Evolutionary conservation across 1,284 basidiomycete species (phyloP).

Genomic region (Rhizopogon hawkerae): DNA sequence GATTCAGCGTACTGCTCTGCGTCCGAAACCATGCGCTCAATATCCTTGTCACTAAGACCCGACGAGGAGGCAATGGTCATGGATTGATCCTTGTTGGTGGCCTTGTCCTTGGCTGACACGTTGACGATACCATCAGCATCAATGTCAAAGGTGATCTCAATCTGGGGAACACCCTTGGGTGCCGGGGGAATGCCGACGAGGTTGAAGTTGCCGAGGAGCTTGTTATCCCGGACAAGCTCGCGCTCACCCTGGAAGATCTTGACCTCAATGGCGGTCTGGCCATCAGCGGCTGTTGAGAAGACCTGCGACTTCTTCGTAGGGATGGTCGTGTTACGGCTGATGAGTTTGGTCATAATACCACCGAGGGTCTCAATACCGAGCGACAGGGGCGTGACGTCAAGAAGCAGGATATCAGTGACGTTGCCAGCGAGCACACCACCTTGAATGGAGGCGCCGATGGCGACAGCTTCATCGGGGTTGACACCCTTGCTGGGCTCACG

Average conservation of each 20-base stretch:
- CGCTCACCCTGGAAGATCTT: conserved; percentile 99
- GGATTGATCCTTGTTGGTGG: conserved; percentile 94
- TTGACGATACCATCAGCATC: conserved; percentile 98
- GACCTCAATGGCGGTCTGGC: conserved; percentile 94
- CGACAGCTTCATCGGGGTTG: conserved; percentile 94
- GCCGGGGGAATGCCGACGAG: conserved; percentile 96
- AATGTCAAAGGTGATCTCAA: conserved; percentile 98
- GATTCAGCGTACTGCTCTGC: conserved; percentile 89
- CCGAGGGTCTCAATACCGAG: conserved; percentile 97
- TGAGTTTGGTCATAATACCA: conserved; percentile 96
- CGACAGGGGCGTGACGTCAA: conserved; percentile 93
- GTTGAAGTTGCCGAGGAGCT: conserved; percentile 99
- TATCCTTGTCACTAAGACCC: conserved; percentile 92
- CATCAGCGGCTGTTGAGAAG: conserved; percentile 96
- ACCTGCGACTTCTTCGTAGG: conserved; percentile 99
- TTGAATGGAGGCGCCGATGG: conserved; percentile 88
- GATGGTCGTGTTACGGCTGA: conserved; percentile 97
- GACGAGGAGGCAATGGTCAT: conserved; percentile 98
- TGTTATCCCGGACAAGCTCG: conserved; percentile 96
- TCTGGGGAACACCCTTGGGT: conserved; percentile 96
- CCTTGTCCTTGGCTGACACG: conserved; percentile 95
- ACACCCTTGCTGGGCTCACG: conserved; percentile 97
- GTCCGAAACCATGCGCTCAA: conserved; percentile 94
- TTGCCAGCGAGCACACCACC: conserved; percentile 95
- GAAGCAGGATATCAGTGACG: conserved; percentile 91